phyloP scores from a whole-genome alignment of 768 basidiomycete genomes.

The Candolleomyces aberdarensis region DNA sequence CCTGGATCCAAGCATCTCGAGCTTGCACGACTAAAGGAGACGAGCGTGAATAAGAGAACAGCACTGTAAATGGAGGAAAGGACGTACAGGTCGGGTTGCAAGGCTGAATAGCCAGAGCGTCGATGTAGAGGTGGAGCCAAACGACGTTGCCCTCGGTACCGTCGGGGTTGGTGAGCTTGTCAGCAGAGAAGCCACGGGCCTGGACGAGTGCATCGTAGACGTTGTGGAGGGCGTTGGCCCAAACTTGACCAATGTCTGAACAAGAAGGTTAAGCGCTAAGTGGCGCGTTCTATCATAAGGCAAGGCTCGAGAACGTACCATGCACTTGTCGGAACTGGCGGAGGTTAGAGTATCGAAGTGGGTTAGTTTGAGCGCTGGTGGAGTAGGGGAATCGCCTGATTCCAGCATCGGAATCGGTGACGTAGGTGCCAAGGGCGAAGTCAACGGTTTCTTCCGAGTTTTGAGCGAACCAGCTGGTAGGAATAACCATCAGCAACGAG shows the following conservation, averaged over 20 bases:
- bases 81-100: constrained; percentile 23
- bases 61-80: neutral
- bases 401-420: constrained; percentile 40
- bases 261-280: neutral
- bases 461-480: constrained; percentile 39
- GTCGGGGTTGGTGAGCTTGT: constrained; percentile 12
- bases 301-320: neutral
- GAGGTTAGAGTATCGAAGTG: neutral
- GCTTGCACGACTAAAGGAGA: constrained; percentile 32
- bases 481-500: neutral
- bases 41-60: neutral
- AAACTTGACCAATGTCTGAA: constrained; percentile 16
- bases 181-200: constrained; percentile 1
- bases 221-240: constrained; percentile 14
- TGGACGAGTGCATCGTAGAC: constrained; percentile 11
- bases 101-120: constrained; percentile 20
- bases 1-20: constrained; percentile 48
- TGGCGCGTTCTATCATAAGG: too few species aligned
- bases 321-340: neutral
- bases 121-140: constrained; percentile 20
- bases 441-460: constrained; percentile 37
- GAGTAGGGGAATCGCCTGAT: constrained; percentile 10
- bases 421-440: constrained; percentile 50
- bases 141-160: constrained; percentile 21
- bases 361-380: constrained; percentile 5